Percentiles rank a stretch among this genome's conserved stretches.
Evolutionary conservation across 176 grass and related monocot genomes (phyloP).

Genomic region (Oryza glaberrima): DNA sequence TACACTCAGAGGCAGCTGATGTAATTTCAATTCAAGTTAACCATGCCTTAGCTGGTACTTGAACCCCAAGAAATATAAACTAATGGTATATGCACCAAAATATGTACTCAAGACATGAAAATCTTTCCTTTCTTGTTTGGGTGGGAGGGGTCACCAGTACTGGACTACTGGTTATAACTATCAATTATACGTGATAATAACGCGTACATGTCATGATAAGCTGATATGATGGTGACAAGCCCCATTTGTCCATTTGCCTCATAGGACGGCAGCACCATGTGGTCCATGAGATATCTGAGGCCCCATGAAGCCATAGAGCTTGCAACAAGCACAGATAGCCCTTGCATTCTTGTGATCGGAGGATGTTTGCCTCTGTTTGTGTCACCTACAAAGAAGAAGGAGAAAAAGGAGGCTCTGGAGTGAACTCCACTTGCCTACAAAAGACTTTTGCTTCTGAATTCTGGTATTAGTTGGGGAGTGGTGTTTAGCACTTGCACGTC

Average conservation of each 20-base stretch:
- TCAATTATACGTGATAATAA: background rate
- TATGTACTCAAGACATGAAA: background rate
- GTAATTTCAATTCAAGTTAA: background rate
- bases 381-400: slow-evolving; percentile 10
- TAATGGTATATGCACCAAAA: background rate
- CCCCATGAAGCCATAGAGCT: background rate
- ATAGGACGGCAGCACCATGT: slow-evolving; percentile 35
- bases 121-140: background rate
- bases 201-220: slow-evolving; percentile 25
- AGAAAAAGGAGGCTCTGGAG: background rate
- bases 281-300: slow-evolving; percentile 26
- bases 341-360: background rate
- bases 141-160: background rate
- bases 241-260: slow-evolving; percentile 30
- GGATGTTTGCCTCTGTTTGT: background rate
- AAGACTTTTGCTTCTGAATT: slow-evolving; percentile 1
- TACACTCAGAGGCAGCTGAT: too few species aligned
- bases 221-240: slow-evolving; percentile 28
- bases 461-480: slow-evolving; percentile 17
- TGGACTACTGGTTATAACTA: background rate
- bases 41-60: background rate
- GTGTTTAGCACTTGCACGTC: slow-evolving; percentile 27
- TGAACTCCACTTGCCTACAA: background rate
- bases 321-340: background rate
- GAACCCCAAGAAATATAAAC: background rate